Conservation (phyloP, 2,329 filamentous ascomycete species). For the Penicillium nordicum region DNA sequence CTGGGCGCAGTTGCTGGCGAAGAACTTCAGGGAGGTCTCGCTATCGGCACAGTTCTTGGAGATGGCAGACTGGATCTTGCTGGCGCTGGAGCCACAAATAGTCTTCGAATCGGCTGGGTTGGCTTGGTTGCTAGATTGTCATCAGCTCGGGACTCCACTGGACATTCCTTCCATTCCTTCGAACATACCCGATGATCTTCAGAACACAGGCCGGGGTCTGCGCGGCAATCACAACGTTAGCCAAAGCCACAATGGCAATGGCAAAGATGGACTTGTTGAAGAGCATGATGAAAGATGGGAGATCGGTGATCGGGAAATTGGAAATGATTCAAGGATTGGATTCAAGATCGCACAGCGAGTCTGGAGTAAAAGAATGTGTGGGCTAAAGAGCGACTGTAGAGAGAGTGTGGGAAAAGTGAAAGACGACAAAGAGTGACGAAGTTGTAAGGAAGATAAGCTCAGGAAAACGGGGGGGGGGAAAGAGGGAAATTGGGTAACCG, state of each 20-base stretch:
- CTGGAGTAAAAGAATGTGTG: conserved; percentile 16
- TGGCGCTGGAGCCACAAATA: conserved; percentile 38
- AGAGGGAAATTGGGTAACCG: conserved; percentile 1
- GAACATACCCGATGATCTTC: conserved; percentile 48
- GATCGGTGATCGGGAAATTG: background rate
- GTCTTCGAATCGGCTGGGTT: conserved; percentile 39
- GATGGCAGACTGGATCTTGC: conserved; percentile 38
- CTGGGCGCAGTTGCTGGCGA: conserved; percentile 37
- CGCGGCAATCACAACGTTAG: conserved; percentile 38
- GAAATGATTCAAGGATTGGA: conserved; percentile 6
- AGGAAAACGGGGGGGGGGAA: conserved; percentile 2
- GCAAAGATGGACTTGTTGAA: conserved; percentile 43
- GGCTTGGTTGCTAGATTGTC: conserved; percentile 28
- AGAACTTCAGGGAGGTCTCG: conserved; percentile 38
- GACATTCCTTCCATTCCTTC: conserved; percentile 2
- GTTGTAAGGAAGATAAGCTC: conserved; percentile 19
- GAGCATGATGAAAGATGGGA: conserved; percentile 38
- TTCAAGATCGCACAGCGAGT: conserved; percentile 21
- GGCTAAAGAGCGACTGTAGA: conserved; percentile 23
- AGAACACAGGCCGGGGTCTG: conserved; percentile 51
- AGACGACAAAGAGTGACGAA: conserved; percentile 25
- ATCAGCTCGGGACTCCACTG: conserved; percentile 19
- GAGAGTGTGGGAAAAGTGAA: conserved; percentile 16
- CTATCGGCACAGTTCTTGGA: conserved; percentile 34
- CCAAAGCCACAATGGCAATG: conserved; percentile 45